Base-by-base conservation (phyloP, 2,329 filamentous ascomycete genomes). In the Botryosphaeria dothidea region DNA sequence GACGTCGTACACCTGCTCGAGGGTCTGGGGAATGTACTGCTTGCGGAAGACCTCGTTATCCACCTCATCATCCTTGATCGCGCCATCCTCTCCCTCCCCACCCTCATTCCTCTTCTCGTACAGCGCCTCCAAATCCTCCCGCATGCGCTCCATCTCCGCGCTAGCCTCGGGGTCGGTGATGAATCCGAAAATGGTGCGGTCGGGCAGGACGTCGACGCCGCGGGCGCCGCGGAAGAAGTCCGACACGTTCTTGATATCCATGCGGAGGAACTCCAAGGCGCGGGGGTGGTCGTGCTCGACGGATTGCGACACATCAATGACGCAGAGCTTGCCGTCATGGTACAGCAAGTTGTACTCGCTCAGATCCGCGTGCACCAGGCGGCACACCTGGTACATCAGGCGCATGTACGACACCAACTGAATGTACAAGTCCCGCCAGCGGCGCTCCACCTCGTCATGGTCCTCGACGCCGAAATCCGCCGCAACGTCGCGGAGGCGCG, bases 341-440 rank as follows among this genome's bases (percentile, higher is more conserved):
- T 96, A 99, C 21, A 99, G 85, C 61, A 98, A 87, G 74, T 99
- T 99, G 86, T 99, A 99, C 84, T 99, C 95, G 82, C 92, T 96
- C 75, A 99, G 77, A 86, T 99, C 95, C 57, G 93, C 95, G 76
- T 99, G 95, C 0, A 99, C 94, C 7, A 99, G 88, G 62, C 86
- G 88, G 79, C 95, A 99, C 45, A 90, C 88, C 75, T 97, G 93
- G 80, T 97, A 98, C 84, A 99, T 90, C 65, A 89, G 88, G 62
- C 93, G 89, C 92, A 99, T 97, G 73, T 96, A 89, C 21, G 90
- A 88, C 15, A 99, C 80, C 3, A 97, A 84, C 74, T 97, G 91
- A 13, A 92, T 76, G 76, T 99, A 99, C 15, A 97, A 82, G 17
- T 82, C 80, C 61, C 86, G 85, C 92, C 93, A 98, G 73, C 89